Conservation (phyloP, 768 basidiomycete species). For the Lepiota venenata region DNA sequence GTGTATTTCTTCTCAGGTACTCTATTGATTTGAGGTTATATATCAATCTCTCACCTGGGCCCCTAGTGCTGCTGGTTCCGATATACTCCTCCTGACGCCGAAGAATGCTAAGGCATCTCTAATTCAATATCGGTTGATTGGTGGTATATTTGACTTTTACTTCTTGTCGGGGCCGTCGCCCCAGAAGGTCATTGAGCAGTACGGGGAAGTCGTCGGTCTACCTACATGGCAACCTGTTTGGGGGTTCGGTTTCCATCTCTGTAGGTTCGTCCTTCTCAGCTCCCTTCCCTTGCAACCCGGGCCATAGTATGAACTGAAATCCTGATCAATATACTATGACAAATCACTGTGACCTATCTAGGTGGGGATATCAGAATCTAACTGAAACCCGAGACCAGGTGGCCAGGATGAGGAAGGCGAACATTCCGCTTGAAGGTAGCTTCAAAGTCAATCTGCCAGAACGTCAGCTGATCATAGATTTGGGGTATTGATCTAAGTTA, state of each 20-base stretch:
- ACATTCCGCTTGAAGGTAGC: conserved; percentile 74
- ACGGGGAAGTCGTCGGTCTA: conserved; percentile 60
- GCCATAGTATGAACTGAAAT: not conserved
- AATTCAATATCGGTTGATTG: conserved; percentile 70
- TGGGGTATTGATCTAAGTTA: conserved; percentile 35
- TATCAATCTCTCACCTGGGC: conserved; percentile 6
- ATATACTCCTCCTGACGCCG: conserved; percentile 65
- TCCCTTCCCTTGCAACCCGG: not conserved
- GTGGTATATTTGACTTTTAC: conserved; percentile 77
- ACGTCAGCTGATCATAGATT: conserved; percentile 1
- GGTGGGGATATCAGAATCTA: conserved; percentile 44
- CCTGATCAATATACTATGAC: conserved; percentile 2
- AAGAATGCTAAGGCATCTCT: conserved; percentile 50
- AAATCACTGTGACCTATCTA: conserved; percentile 16
- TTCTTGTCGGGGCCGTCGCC: conserved; percentile 66
- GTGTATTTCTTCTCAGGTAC: conserved; percentile 71
- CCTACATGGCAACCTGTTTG: conserved; percentile 73
- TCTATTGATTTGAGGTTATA: not conserved
- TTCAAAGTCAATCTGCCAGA: conserved; percentile 6
- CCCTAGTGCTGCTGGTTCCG: conserved; percentile 61
- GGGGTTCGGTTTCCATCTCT: conserved; percentile 79
- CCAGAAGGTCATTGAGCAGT: conserved; percentile 64
- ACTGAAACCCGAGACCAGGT: conserved; percentile 53
- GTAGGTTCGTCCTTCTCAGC: conserved; percentile 38
- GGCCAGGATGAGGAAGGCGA: conserved; percentile 55